A percentile compares a stretch with the other conserved stretches of the same genome.
These are phyloP conservation scores for Cucumis cinereus DNA, from an alignment of 306 rosid genomes.

Conservation along the genomic window DNA sequence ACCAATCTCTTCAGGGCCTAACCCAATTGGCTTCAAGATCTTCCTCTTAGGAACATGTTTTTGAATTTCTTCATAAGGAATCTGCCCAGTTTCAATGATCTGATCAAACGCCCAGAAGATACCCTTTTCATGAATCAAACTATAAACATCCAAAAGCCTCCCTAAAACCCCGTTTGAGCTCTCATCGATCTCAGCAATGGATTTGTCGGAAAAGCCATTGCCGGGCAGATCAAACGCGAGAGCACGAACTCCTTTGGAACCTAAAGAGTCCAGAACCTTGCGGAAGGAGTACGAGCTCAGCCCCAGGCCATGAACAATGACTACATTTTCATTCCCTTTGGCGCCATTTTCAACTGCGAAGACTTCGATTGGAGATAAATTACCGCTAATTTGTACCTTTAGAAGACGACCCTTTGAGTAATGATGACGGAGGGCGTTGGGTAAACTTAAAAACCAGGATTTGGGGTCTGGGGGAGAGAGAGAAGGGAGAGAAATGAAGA, in stretches of 20 bases:
- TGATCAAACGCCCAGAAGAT: slow-evolving; percentile 94
- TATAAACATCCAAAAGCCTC: slow-evolving; percentile 54
- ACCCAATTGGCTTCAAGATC: slow-evolving; percentile 42
- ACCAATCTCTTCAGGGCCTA: slow-evolving; percentile 54
- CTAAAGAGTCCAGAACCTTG: slow-evolving; percentile 25
- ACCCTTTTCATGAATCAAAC: slow-evolving; percentile 72
- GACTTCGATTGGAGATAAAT: slow-evolving; percentile 42
- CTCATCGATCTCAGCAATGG: slow-evolving; percentile 30
- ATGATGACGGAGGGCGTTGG: slow-evolving; percentile 58
- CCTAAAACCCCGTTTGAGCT: slow-evolving; percentile 41
- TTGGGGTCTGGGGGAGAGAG: slow-evolving; percentile 49
- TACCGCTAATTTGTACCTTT: slow-evolving; percentile 50
- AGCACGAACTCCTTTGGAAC: slow-evolving; percentile 38
- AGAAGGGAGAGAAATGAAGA: slow-evolving; percentile 34
- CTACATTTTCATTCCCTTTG: slow-evolving; percentile 28
- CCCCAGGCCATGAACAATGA: slow-evolving; percentile 60
- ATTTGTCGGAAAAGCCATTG: slow-evolving; percentile 75
- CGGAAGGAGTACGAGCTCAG: slow-evolving; percentile 66
- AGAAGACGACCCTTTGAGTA: slow-evolving; percentile 61
- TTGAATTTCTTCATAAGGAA: slow-evolving; percentile 71
- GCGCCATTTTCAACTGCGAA: slow-evolving; percentile 43
- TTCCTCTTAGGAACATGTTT: slow-evolving; percentile 38
- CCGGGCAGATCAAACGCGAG: slow-evolving; percentile 73
- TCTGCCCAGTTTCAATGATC: slow-evolving; percentile 77
- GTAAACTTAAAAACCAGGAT: slow-evolving; percentile 64